Conservation (phyloP, 495 filamentous ascomycete genomes). For the Penicillium coprophilum region DNA sequence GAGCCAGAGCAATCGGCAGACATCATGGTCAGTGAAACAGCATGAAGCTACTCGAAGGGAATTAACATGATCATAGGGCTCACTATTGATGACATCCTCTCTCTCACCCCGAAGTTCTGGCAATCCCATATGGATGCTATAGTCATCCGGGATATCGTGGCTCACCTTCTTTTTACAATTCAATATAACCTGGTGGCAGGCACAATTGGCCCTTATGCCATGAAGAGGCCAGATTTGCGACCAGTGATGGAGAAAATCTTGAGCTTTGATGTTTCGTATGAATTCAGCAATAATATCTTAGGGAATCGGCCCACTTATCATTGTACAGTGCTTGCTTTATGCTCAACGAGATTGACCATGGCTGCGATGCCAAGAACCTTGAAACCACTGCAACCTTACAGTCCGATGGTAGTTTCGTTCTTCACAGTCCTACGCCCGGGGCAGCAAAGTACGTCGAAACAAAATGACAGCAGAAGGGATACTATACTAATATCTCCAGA, state of each 20-base stretch:
- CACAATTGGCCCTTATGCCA: slow-evolving; percentile 26
- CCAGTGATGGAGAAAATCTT: slow-evolving; percentile 25
- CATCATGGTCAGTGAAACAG: no score
- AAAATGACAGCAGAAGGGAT: background rate
- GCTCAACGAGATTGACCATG: slow-evolving; percentile 35
- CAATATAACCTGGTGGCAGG: slow-evolving; percentile 38
- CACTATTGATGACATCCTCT: background rate
- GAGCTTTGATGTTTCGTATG: slow-evolving; percentile 29
- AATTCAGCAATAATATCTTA: background rate
- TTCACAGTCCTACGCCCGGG: background rate
- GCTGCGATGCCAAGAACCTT: slow-evolving; percentile 33
- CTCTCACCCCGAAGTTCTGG: slow-evolving; percentile 19
- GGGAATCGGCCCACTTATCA: background rate
- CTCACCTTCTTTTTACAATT: slow-evolving; percentile 21
- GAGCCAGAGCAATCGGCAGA: no score
- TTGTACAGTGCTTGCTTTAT: slow-evolving; percentile 27
- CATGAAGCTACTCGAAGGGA: no score
- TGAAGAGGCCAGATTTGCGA: slow-evolving; percentile 25
- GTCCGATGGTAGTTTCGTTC: slow-evolving; percentile 30
- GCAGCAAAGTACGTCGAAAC: no score
- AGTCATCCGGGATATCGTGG: slow-evolving; percentile 2
- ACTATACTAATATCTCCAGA: background rate
- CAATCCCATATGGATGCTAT: slow-evolving; percentile 9
- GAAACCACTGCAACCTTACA: slow-evolving; percentile 35
- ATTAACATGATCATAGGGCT: no score